Evolutionary conservation across 768 basidiomycete species (phyloP).

Genomic region (Cystofilobasidium macerans): DNA sequence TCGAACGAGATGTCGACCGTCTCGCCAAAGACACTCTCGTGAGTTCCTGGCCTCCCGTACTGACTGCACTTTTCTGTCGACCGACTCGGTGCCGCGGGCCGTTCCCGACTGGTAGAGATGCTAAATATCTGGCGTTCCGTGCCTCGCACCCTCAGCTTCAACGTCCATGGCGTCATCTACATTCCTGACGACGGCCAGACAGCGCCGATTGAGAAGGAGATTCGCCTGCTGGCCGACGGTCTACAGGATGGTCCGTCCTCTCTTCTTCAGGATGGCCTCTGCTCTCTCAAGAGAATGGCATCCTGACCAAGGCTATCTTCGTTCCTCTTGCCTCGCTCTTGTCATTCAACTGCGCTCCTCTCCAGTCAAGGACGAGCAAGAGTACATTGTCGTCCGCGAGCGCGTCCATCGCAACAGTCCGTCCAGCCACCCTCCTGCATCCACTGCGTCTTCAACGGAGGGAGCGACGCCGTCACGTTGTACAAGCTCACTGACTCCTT

Average conservation of each 20-base stretch:
- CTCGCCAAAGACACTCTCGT: conserved; percentile 92
- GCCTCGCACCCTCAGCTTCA: conserved; percentile 53
- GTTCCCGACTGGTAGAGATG: too few relatives aligned
- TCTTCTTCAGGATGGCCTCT: too few relatives aligned
- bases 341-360: conserved; percentile 30
- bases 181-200: conserved; percentile 74
- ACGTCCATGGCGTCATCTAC: conserved; percentile 94
- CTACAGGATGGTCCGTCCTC: conserved; percentile 43
- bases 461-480: too few relatives aligned
- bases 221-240: conserved; percentile 67
- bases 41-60: conserved; percentile 25
- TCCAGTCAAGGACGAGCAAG: conserved; percentile 90
- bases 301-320: too few relatives aligned
- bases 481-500: background rate
- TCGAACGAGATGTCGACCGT: conserved; percentile 97
- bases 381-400: conserved; percentile 93
- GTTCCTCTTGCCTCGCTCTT: too few relatives aligned
- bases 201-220: conserved; percentile 93
- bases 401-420: conserved; percentile 85
- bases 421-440: conserved; percentile 39
- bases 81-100: too few relatives aligned
- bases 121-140: too few relatives aligned
- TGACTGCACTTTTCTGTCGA: background rate
- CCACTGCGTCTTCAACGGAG: background rate
- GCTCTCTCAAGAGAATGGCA: too few relatives aligned